phyloP scores from a whole-genome alignment of 2,329 filamentous ascomycete species.

The Colletotrichum neosansevieriae region DNA sequence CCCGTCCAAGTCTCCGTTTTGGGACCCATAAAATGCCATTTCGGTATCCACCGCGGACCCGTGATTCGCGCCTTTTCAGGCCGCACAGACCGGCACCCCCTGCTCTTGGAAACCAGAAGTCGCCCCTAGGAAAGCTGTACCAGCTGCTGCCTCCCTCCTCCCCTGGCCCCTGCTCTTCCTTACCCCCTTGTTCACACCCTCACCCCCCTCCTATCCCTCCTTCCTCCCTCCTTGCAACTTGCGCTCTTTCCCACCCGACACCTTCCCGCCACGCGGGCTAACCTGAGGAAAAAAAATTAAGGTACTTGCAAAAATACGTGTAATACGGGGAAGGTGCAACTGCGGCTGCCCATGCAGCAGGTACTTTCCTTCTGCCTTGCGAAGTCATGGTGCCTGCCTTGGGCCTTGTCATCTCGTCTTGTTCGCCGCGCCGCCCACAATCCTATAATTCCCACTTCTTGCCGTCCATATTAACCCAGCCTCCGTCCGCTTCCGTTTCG shows the following conservation, averaged over 20 bases:
- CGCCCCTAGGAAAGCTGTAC: no score
- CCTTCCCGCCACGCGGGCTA: constrained; percentile 37
- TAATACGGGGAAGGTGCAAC: constrained; percentile 31
- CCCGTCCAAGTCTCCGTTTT: constrained; percentile 17
- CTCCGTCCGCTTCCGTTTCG: constrained; percentile 24
- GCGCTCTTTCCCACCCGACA: constrained; percentile 11
- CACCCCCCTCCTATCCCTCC: no score
- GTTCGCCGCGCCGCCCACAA: constrained; percentile 1
- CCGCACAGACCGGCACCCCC: constrained; percentile 22
- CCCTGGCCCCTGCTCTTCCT: constrained; percentile 13
- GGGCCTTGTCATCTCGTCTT: neutral
- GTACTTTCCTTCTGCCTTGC: constrained; percentile 1
- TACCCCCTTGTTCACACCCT: no score
- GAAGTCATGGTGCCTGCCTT: constrained; percentile 12
- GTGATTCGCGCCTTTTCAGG: neutral
- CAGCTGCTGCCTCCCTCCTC: neutral
- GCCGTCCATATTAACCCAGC: constrained; percentile 39
- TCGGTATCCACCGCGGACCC: neutral
- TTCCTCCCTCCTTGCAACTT: constrained; percentile 15
- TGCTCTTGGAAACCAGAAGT: neutral
- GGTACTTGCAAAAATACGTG: neutral
- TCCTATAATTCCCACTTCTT: constrained; percentile 25
- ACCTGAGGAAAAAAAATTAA: neutral
- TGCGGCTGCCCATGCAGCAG: constrained; percentile 21
- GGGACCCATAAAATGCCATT: neutral